These are phyloP conservation scores for Akebia trifoliata DNA, from an alignment of 164 flowering plant species.

Conservation along the genomic window DNA sequence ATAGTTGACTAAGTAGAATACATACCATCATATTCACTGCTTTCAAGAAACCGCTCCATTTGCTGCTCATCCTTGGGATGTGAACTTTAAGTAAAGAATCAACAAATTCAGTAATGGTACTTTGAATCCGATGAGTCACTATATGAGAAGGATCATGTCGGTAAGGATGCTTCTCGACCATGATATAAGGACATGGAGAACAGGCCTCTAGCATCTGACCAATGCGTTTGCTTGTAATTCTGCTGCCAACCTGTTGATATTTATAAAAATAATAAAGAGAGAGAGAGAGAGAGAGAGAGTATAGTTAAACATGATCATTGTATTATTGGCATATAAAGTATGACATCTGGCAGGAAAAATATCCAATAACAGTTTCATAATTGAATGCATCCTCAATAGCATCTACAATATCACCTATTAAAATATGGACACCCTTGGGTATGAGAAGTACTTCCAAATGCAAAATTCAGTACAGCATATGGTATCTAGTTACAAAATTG, in stretches of 20 bases:
- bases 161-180: conserved; percentile 82
- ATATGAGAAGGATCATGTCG: conserved; percentile 92
- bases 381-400: neutral
- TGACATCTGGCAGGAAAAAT: neutral
- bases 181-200: conserved; percentile 57
- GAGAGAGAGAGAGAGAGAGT: neutral
- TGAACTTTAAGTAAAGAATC: conserved; percentile 36
- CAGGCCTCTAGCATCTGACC: conserved; percentile 62
- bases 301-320: neutral
- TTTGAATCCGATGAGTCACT: conserved; percentile 79
- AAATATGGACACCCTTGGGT: too few relatives aligned
- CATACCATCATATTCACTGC: conserved; percentile 56
- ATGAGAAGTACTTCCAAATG: too few relatives aligned
- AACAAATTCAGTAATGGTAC: conserved; percentile 51
- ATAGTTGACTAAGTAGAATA: neutral
- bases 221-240: conserved; percentile 87
- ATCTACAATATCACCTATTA: too few relatives aligned
- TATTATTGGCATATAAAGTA: neutral
- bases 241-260: conserved; percentile 74
- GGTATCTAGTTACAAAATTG: neutral
- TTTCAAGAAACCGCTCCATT: conserved; percentile 45
- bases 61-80: conserved; percentile 33
- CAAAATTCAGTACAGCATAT: too few relatives aligned
- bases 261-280: conserved; percentile 10
- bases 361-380: neutral